Base-by-base conservation (phyloP, 2,329 filamentous ascomycete genomes). In the Aspergillus spinulosporus region DNA sequence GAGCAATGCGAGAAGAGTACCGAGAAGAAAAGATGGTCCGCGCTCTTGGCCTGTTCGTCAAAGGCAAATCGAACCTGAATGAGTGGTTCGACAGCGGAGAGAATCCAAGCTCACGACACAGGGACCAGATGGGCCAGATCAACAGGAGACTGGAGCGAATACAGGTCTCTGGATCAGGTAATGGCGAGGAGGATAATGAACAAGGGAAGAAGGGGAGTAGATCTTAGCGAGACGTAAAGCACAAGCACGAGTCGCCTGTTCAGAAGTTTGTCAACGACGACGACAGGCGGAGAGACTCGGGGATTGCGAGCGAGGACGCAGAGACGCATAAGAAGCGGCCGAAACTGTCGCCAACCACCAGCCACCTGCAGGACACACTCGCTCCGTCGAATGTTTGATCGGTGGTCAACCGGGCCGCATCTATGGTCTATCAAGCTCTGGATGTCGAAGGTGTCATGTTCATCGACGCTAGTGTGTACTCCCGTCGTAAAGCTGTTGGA, bases 11-110 rank as follows among this genome's bases (percentile, higher is more conserved):
- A 1, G 62, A 65, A 40, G 61, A 65, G 28, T 55, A 59, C 9
- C 62, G 62, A 3, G 63, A 64, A 8, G 59, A 63, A 42, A 63
- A 61, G 37, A 65, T 65, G 63, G 61, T 65, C 3, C 52, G 59
- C 1, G 63, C 59, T 3, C 43, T 65, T 4, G 63, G 62, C 1
- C 15, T 64, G n/a, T 65, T 65, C 4, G 59, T 65, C 6, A 59
- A 58, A 11, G 63, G 63, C 2, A 63, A 64, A 29, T 62, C 62
- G 4, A 56, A 61, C 21, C 58, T 65, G 1, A 54, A 37, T 12
- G 60, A 64, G 26, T 61, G 62, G 40, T 58, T 64, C n/a, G 31
- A 62, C 14, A 59, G 54, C 12, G 52, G 36, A 2, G 42, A 55
- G 21, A 21, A 21, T 21, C 21, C 21, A 12, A 34, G 34, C 1